Evolutionary conservation across 2,329 filamentous ascomycete genomes (phyloP).

Genomic region (Xenoacremonium recifei): DNA sequence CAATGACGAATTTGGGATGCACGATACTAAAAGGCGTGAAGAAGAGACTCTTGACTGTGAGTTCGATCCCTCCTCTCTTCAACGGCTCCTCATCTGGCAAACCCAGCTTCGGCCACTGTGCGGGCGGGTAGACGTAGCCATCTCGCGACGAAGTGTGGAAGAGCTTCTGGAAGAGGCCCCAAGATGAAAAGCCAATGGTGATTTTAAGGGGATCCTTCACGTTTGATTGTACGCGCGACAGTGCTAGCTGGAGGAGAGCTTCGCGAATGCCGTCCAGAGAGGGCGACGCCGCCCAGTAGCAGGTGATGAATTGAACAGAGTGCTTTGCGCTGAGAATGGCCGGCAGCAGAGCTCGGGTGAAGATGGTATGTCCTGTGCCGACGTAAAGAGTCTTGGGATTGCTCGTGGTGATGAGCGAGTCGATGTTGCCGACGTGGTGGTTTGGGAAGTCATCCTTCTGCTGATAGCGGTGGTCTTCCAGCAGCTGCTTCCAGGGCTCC

Average conservation of each 20-base stretch:
- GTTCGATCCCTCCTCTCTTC: constrained; percentile 58
- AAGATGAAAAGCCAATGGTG: constrained; percentile 74
- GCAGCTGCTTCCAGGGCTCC: constrained; percentile 35
- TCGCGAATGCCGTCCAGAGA: constrained; percentile 57
- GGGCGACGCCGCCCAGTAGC: constrained; percentile 73
- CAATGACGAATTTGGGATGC: constrained; percentile 79
- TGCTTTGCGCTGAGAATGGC: constrained; percentile 58
- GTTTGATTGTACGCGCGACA: constrained; percentile 27
- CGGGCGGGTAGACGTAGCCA: constrained; percentile 61
- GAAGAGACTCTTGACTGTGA: constrained; percentile 76
- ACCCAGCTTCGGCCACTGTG: constrained; percentile 63
- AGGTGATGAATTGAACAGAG: constrained; percentile 76
- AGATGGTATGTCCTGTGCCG: constrained; percentile 59
- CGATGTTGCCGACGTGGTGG: constrained; percentile 43
- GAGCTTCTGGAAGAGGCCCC: constrained; percentile 70
- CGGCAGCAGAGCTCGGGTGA: constrained; percentile 54
- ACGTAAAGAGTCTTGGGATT: constrained; percentile 47
- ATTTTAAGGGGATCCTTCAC: constrained; percentile 49
- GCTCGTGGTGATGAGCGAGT: constrained; percentile 49
- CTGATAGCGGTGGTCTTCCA: constrained; percentile 31
- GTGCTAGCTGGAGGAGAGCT: constrained; percentile 59
- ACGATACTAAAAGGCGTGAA: constrained; percentile 81
- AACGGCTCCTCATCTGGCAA: constrained; percentile 55
- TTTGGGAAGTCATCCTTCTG: constrained; percentile 46
- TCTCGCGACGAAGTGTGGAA: constrained; percentile 63